A percentile compares a stretch with the other conserved stretches of the same genome.
phyloP scores from a whole-genome alignment of 495 filamentous ascomycete genomes.

The Penicillium turbatum region DNA sequence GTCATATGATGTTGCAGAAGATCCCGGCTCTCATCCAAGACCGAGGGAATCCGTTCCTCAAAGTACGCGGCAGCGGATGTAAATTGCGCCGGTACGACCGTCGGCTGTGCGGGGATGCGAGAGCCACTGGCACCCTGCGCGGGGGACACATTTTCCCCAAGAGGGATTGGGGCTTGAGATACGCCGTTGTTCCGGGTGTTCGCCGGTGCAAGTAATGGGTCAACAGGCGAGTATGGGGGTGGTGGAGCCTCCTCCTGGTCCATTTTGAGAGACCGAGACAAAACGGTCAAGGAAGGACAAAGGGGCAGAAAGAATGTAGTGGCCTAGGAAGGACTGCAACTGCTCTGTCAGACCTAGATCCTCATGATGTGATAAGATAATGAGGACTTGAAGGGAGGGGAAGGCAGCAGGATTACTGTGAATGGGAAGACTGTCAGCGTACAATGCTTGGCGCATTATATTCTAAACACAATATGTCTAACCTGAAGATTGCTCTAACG shows the following conservation, averaged over 20 bases:
- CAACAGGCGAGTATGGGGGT: constrained; percentile 44
- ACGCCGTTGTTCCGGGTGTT: constrained; percentile 17
- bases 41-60: constrained; percentile 33
- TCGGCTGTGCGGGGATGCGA: constrained; percentile 6
- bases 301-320: neutral
- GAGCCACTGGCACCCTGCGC: constrained; percentile 21
- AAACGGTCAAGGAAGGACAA: neutral
- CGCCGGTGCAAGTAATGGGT: constrained; percentile 32
- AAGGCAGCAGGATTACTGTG: constrained; percentile 25
- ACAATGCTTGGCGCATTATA: constrained; percentile 2
- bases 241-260: constrained; percentile 43
- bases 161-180: constrained; percentile 16
- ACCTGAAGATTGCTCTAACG: neutral
- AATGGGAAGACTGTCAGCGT: constrained; percentile 3
- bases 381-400: neutral
- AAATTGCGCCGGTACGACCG: constrained; percentile 31
- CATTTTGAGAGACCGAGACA: constrained; percentile 23
- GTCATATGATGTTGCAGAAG: constrained; percentile 40
- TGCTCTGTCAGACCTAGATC: constrained; percentile 19
- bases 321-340: constrained; percentile 6
- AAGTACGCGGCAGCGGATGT: constrained; percentile 46
- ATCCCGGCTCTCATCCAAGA: constrained; percentile 22
- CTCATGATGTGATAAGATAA: constrained; percentile 24
- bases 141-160: constrained; percentile 17
- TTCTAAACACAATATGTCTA: neutral